phyloP scores from a whole-genome alignment of 192 early-diverging fungal species.

The Rhizophagus prolifer region DNA sequence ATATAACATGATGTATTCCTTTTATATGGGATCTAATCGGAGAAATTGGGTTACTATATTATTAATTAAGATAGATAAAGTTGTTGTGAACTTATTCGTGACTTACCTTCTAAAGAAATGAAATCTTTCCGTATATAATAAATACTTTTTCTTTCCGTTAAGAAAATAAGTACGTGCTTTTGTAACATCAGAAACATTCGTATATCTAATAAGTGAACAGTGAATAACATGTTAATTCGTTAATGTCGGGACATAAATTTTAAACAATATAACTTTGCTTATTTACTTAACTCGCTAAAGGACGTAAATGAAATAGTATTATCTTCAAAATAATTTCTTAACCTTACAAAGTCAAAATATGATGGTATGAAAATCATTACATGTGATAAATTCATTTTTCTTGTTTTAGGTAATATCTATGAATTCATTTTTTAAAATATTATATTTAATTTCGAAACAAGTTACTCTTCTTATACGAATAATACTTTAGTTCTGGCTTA shows the following conservation, averaged over 20 bases:
- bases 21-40: slow-evolving; percentile 80
- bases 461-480: too few relatives aligned
- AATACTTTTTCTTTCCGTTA: slow-evolving; percentile 71
- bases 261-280: neutral
- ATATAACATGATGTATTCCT: slow-evolving; percentile 81
- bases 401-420: slow-evolving; percentile 55
- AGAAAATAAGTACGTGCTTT: slow-evolving; percentile 77
- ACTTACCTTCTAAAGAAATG: slow-evolving; percentile 85
- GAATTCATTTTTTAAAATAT: slow-evolving; percentile 38
- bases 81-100: neutral
- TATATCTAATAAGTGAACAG: slow-evolving; percentile 59
- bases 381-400: slow-evolving; percentile 56
- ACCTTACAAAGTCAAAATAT: slow-evolving; percentile 95
- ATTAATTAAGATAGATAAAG: neutral
- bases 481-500: too few relatives aligned
- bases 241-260: neutral
- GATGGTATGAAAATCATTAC: slow-evolving; percentile 84
- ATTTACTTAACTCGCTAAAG: slow-evolving; percentile 74
- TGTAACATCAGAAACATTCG: slow-evolving; percentile 72
- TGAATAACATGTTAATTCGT: neutral
- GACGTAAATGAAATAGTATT: slow-evolving; percentile 70
- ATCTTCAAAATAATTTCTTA: slow-evolving; percentile 85
- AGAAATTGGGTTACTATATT: too few relatives aligned
- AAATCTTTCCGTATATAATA: slow-evolving; percentile 93
- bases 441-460: too few relatives aligned